Percentiles rank a stretch among this genome's conserved stretches.
phyloP scores from a whole-genome alignment of 208 protist genomes.

The Leishmania mexicana region DNA sequence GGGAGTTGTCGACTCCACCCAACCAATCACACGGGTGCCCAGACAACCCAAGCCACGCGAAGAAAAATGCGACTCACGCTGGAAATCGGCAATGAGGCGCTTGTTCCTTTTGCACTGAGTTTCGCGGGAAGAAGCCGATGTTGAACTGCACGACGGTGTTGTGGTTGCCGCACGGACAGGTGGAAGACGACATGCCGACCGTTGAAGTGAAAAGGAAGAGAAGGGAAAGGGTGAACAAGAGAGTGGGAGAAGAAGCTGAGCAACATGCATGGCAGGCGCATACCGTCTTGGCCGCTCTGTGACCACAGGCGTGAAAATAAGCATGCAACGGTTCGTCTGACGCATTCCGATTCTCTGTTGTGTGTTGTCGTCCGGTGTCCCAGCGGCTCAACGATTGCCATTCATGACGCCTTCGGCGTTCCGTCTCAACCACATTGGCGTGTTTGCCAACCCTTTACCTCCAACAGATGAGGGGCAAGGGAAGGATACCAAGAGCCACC shows the following conservation, averaged over 20 bases:
- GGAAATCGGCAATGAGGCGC: not conserved
- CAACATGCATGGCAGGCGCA: not conserved
- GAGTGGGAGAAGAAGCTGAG: not conserved
- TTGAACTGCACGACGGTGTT: not conserved
- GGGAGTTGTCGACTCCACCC: not conserved
- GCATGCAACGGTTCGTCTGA: not conserved
- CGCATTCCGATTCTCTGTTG: not conserved
- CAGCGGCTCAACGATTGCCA: not conserved
- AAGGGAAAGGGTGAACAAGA: not conserved
- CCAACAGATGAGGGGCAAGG: not conserved
- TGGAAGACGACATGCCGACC: not conserved
- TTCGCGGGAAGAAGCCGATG: not conserved
- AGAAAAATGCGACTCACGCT: not conserved
- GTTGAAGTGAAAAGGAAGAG: not conserved
- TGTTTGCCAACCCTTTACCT: not conserved
- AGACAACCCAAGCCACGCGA: not conserved
- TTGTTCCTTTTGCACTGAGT: not conserved
- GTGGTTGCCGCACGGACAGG: not conserved
- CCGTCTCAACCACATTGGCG: not conserved
- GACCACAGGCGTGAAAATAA: not conserved
- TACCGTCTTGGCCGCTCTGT: not conserved
- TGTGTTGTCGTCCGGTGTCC: not conserved
- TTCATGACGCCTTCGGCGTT: not conserved
- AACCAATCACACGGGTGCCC: not conserved
- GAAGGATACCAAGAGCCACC: not conserved